These are phyloP conservation scores for Lactarius trivialis DNA, from an alignment of 768 basidiomycete genomes.

Conservation along the genomic window DNA sequence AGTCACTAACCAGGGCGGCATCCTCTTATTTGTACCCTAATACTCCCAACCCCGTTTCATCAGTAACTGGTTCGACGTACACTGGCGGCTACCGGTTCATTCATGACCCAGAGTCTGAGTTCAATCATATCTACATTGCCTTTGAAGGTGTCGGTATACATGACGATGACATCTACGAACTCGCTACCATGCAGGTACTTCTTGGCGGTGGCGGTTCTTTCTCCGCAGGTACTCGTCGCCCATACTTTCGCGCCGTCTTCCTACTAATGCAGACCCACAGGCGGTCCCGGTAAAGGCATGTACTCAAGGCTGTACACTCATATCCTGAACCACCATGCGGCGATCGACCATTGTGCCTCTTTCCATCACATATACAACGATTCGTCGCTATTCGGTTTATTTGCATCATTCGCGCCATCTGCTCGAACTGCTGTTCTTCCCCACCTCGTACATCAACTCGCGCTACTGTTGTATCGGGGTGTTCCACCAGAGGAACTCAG, in stretches of 20 bases:
- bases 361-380: conserved; percentile 98
- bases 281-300: conserved; percentile 99
- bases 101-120: conserved; percentile 54
- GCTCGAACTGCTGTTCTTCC: no score
- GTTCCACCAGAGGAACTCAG: conserved; percentile 64
- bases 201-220: conserved; percentile 95
- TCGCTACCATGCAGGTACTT: conserved; percentile 91
- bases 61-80: conserved; percentile 43
- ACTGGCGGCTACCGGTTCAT: conserved; percentile 80
- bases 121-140: conserved; percentile 88
- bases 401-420: no score
- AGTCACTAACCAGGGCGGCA: conserved; percentile 69
- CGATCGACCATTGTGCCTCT: conserved; percentile 90
- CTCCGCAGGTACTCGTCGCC: conserved; percentile 60
- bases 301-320: conserved; percentile 94
- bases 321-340: no score
- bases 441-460: no score
- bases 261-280: conserved; percentile 31
- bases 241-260: background rate
- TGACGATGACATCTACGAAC: conserved; percentile 81
- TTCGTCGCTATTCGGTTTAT: no score
- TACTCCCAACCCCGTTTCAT: conserved; percentile 20
- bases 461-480: no score
- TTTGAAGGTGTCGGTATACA: conserved; percentile 90
- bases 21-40: conserved; percentile 59